Percentiles rank a stretch among this genome's conserved stretches.
Evolutionary conservation across 768 basidiomycete genomes (phyloP).

Genomic region (Lentinula raphanica): DNA sequence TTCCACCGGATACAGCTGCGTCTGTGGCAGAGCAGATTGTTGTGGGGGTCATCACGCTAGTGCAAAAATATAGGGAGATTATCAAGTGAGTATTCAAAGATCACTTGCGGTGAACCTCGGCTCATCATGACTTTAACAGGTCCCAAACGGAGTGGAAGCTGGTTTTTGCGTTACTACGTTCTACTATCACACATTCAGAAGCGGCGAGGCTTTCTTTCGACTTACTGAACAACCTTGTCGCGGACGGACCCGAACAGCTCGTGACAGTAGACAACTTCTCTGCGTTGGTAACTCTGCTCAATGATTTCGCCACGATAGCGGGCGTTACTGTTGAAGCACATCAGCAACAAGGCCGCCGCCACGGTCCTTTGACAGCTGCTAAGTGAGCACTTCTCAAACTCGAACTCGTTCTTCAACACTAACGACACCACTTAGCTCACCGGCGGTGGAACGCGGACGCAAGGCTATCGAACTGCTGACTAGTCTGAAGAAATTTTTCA

Average conservation of each 20-base stretch:
- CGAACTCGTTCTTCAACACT: neutral
- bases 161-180: constrained; percentile 80
- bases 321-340: constrained; percentile 52
- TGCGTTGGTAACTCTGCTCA: constrained; percentile 74
- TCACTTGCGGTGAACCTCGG: neutral
- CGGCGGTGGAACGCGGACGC: constrained; percentile 73
- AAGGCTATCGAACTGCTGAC: constrained; percentile 79
- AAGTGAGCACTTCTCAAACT: constrained; percentile 38
- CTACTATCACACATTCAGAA: constrained; percentile 80
- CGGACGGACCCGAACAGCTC: constrained; percentile 53
- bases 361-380: constrained; percentile 42
- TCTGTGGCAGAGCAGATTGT: constrained; percentile 90
- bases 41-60: constrained; percentile 71
- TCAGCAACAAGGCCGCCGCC: constrained; percentile 46
- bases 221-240: constrained; percentile 60
- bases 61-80: constrained; percentile 71
- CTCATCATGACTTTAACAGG: constrained; percentile 27
- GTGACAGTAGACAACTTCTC: constrained; percentile 75
- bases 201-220: constrained; percentile 83
- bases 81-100: constrained; percentile 43
- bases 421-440: constrained; percentile 44
- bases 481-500: constrained; percentile 62
- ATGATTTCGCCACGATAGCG: constrained; percentile 83
- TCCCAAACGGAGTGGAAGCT: constrained; percentile 97
- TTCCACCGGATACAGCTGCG: constrained; percentile 71